Evolutionary conservation across 192 early-diverging fungal species (phyloP), one percentile per base, ranked within the genome.

Genomic region (Coemansia sp.): DNA sequence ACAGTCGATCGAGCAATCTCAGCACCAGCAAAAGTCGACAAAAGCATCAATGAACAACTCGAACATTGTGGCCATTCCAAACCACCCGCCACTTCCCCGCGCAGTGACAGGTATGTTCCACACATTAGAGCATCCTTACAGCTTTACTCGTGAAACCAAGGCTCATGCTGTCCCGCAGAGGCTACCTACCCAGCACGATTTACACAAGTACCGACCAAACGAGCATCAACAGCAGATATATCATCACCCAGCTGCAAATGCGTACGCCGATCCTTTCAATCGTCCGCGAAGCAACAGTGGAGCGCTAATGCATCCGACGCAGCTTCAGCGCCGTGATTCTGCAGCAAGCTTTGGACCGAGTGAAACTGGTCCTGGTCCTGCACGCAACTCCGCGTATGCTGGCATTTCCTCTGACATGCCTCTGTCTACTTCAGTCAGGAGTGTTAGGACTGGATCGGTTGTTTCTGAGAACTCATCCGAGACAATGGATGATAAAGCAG

Each of bases 51-150:
- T 71, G 70, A 71, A 63, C 70, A 51, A 60, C 42, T 58, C 68
- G 2, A 64, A 68, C 53, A 81, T 81, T 25, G 32, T 81, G 27
- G 78, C 78, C 20, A 81, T 81, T 51, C 78, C 78, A 2, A 67
- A 39, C 42, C 70, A 81, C 53, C 78, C 78, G 30, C 78, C 78
- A 9, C 51, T 81, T 63, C 78, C 78, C 21, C 69, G 70, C 22
- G 71, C 52, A 20, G 78, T 75, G 29, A 65, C 78, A 7, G 78
- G 78, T 5, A 57, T 75, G 19, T 81, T 81, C 59, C 73, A 71
- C 17, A 57, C 70, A 1, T 66, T 53, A 7, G 78, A 74, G 53
- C 73, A 71, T 14, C 72, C 66, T 8, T 63, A 65, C 20, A 42
- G 52, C 9, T 54, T 63, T 17, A 29, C 72, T 5, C 66, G 61